Evolutionary conservation across 2,329 filamentous ascomycete species (phyloP).

Genomic region (Trichoderma lentiforme): DNA sequence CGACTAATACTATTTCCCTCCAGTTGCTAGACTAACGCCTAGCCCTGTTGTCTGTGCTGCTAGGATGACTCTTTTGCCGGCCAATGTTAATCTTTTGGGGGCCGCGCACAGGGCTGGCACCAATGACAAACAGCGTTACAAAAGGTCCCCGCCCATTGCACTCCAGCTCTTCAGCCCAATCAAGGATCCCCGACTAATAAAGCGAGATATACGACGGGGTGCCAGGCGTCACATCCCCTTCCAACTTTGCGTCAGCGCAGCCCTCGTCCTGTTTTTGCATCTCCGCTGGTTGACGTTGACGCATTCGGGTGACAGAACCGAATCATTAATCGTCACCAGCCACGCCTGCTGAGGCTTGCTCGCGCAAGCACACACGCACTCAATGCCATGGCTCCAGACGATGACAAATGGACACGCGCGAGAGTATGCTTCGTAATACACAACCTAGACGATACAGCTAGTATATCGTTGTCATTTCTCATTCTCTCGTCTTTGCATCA

Average conservation of each 20-base stretch:
- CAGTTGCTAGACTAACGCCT: background rate
- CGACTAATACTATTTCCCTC: background rate
- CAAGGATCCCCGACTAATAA: background rate
- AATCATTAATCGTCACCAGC: background rate
- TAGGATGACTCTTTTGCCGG: constrained; percentile 7
- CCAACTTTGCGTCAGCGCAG: background rate
- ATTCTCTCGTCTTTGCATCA: background rate
- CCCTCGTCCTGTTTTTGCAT: background rate
- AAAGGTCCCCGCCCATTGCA: background rate
- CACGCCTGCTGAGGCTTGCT: background rate
- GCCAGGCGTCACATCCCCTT: background rate
- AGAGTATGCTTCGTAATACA: background rate
- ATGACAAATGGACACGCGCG: background rate
- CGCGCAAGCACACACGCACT: background rate
- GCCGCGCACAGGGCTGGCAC: background rate
- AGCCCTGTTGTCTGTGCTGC: background rate
- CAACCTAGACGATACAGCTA: background rate
- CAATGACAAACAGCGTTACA: constrained; percentile 3
- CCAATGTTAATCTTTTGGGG: constrained; percentile 5
- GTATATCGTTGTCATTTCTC: background rate
- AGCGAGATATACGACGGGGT: constrained; percentile 13
- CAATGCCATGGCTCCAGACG: background rate
- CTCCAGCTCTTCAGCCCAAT: background rate
- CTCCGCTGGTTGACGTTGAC: background rate
- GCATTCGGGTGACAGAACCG: background rate